Evolutionary conservation across 768 basidiomycete genomes (phyloP), one percentile per base, ranked within the genome.

Genomic region (Omphalotus guepiniiformis): DNA sequence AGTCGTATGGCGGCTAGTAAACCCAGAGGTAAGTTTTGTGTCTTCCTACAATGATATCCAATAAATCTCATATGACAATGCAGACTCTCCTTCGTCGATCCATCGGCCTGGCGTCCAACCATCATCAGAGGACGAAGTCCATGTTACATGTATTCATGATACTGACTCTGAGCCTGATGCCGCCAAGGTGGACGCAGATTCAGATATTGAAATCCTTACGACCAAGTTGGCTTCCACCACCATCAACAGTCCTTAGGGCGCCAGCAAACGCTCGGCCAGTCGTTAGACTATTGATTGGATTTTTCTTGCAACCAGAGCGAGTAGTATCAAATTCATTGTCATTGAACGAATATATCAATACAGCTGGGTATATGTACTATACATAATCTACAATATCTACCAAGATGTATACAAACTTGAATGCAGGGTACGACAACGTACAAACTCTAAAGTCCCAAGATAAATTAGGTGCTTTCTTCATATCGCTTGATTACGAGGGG

Each of bases 1-100:
- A 70, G 75, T 53, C 69, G 67, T 36, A 66, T 74, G 62, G 77
- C 76, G 4, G 64, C 74, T 23, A 58, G 57, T 19, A 72, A 63
- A 46, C 58, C 72, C 23, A 72, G 69, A 68, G 79, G 82, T 78
- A 57, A 21, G 40, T 2, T 27, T 41, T 29, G 18, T 12, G 34
- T 36, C 39, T 3, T 29, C 25, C 23, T 26, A 35, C 28, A 12
- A 39, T 18, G 16, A 41, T 45, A 16, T 42, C 42, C 27, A 39
- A 8, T 38, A 9, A 18, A 18, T 11, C 12, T 21, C 29, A 18
- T n/a, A 8, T n/a, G 13, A 25, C 26, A 46, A 21, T 22, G 49
- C 12, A 32, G 18, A 49, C 21, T 29, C 18, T 4, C 43, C 21
- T 32, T 28, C 18, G 3, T 9, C 22, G 18, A 23, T 35, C n/a